These are phyloP conservation scores for carrot (Daucus carota) DNA, from an alignment of 129 eudicot genomes.

Conservation along the genomic window DNA sequence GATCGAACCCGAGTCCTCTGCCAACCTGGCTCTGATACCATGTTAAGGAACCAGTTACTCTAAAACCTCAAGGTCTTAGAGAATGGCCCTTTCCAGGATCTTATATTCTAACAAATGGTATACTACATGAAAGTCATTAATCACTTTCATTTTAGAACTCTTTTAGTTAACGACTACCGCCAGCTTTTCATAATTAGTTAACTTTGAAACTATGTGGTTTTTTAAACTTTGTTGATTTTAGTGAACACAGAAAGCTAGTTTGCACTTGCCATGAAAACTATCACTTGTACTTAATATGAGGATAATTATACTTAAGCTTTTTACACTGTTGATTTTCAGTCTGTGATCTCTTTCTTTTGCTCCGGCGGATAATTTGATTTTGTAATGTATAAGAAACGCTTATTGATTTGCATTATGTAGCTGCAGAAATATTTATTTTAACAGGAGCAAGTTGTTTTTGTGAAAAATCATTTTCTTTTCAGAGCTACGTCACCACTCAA, in stretches of 20 bases:
- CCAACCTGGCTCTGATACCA: too few relatives aligned
- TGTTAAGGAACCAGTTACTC: too few relatives aligned
- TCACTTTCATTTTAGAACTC: neutral
- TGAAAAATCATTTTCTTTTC: too few relatives aligned
- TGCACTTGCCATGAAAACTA: neutral
- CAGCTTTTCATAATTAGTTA: too few relatives aligned
- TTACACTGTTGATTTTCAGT: neutral
- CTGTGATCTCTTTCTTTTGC: neutral
- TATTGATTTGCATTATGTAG: constrained; percentile 7
- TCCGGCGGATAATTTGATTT: neutral
- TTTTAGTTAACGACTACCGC: neutral
- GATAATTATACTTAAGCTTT: neutral
- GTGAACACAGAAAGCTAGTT: neutral
- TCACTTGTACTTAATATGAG: neutral
- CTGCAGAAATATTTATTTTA: too few relatives aligned
- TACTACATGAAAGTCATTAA: neutral
- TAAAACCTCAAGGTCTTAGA: too few relatives aligned
- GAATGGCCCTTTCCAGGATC: too few relatives aligned
- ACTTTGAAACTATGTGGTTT: neutral
- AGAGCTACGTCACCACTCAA: too few relatives aligned
- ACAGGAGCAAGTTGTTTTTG: too few relatives aligned
- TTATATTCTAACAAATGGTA: neutral
- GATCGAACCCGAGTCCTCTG: too few relatives aligned
- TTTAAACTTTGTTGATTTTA: neutral
- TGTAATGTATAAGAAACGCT: neutral